Evolutionary conservation across 106 monocot species (phyloP).

Genomic region (Allium sativum): DNA sequence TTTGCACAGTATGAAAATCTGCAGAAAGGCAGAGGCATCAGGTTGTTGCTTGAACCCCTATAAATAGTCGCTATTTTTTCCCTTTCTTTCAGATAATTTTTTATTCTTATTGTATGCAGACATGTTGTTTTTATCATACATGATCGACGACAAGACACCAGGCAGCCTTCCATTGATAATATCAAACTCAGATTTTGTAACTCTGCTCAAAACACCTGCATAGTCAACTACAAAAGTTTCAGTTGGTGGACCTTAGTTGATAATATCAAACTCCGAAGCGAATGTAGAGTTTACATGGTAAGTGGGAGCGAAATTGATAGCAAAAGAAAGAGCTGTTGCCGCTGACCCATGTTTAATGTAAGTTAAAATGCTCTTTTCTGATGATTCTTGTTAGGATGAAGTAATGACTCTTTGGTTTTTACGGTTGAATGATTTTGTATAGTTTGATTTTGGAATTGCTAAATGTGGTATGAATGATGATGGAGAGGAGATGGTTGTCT

Average conservation of each 20-base stretch:
- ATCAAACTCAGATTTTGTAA: slow-evolving; percentile 92
- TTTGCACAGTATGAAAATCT: no score
- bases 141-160: no score
- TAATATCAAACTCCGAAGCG: slow-evolving; percentile 91
- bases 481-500: slow-evolving; percentile 40
- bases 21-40: no score
- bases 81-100: no score
- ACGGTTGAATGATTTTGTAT: slow-evolving; percentile 4
- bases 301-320: slow-evolving; percentile 54
- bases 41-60: no score
- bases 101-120: no score
- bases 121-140: no score
- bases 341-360: slow-evolving; percentile 54
- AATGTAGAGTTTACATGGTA: slow-evolving; percentile 14
- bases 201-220: slow-evolving; percentile 78
- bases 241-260: slow-evolving; percentile 61
- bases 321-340: slow-evolving; percentile 61
- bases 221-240: slow-evolving; percentile 83
- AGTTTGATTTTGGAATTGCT: slow-evolving; percentile 17
- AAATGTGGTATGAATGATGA: slow-evolving; percentile 27
- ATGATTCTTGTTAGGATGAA: not conserved
- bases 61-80: no score
- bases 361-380: slow-evolving; percentile 1
- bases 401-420: not conserved
- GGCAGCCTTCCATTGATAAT: no score